A percentile compares a stretch with the other conserved stretches of the same genome.
These are phyloP conservation scores for Tuber borchii DNA, from an alignment of 495 filamentous ascomycete genomes.

Conservation along the genomic window DNA sequence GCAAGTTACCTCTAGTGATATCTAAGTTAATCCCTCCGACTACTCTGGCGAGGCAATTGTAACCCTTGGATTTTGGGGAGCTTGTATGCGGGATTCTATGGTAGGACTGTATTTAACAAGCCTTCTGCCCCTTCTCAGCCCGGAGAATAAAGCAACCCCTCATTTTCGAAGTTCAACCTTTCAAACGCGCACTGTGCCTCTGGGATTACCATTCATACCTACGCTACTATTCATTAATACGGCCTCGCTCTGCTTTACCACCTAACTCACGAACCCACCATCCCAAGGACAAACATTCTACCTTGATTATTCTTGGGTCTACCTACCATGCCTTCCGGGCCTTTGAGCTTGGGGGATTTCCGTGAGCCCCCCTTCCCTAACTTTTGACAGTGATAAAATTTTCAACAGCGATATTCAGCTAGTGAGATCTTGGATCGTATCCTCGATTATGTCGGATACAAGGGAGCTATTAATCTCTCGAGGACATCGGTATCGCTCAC, in stretches of 20 bases:
- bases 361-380: conserved; percentile 12
- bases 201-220: too few relatives aligned
- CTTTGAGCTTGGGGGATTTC: conserved; percentile 13
- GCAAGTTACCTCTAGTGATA: neutral
- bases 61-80: too few relatives aligned
- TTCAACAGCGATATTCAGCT: conserved; percentile 7
- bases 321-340: neutral
- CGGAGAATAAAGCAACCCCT: neutral
- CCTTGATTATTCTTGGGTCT: neutral
- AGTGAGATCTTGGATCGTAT: conserved; percentile 30
- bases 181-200: too few relatives aligned
- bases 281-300: neutral
- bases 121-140: neutral
- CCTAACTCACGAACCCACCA: neutral
- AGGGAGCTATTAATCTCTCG: conserved; percentile 19
- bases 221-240: too few relatives aligned
- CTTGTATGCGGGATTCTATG: neutral
- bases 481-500: neutral
- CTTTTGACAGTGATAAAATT: neutral
- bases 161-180: neutral
- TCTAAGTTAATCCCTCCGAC: neutral
- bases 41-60: neutral
- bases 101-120: neutral
- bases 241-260: neutral
- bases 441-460: conserved; percentile 20